A percentile compares a stretch with the other conserved stretches of the same genome.
phyloP scores from a whole-genome alignment of 768 basidiomycete species.

The Tricholoma sp. region DNA sequence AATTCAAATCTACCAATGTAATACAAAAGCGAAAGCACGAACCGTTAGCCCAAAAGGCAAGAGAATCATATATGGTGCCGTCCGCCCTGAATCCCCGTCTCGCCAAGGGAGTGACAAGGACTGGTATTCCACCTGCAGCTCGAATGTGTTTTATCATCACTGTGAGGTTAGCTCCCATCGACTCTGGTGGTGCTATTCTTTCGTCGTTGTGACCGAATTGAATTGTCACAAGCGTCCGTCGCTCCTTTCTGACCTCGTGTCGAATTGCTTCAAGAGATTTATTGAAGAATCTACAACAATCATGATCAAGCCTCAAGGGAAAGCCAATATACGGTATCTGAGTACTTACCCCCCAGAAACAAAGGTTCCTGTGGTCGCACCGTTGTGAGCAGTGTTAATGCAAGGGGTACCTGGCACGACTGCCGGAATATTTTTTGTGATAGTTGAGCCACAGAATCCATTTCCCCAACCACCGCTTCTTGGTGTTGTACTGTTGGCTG shows the following conservation, averaged over 20 bases:
- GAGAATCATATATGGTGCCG: no score
- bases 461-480: slow-evolving; percentile 38
- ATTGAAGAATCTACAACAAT: slow-evolving; percentile 22
- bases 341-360: slow-evolving; percentile 16
- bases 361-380: slow-evolving; percentile 36
- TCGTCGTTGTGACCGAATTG: no score
- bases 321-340: no score
- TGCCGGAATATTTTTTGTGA: slow-evolving; percentile 28
- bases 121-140: slow-evolving; percentile 31
- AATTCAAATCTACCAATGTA: no score
- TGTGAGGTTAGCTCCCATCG: no score
- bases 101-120: slow-evolving; percentile 36
- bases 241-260: slow-evolving; percentile 29
- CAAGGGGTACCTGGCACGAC: slow-evolving; percentile 28
- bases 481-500: slow-evolving; percentile 21
- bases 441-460: slow-evolving; percentile 32
- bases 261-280: slow-evolving; percentile 29
- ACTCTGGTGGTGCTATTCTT: no score
- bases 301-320: no score
- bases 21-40: no score
- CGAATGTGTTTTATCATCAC: slow-evolving; percentile 30
- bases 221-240: slow-evolving; percentile 32
- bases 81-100: slow-evolving; percentile 27
- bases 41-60: no score
- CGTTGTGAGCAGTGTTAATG: slow-evolving; percentile 36